phyloP scores from a whole-genome alignment of 192 early-diverging fungal genomes.

The Polychytrium aggregatum region DNA sequence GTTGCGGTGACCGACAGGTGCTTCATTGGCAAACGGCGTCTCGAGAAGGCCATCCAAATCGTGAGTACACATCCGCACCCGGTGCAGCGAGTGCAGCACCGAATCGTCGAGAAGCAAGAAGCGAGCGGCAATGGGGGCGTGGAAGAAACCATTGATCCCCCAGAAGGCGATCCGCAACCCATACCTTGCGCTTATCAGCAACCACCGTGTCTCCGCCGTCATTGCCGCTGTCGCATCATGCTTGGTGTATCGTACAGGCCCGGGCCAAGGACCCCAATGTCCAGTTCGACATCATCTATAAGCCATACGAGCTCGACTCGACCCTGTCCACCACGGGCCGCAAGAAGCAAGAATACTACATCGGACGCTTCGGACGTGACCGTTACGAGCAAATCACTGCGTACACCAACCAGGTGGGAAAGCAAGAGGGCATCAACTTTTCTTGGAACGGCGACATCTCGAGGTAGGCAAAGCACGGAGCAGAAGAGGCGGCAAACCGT shows the following conservation, averaged over 20 bases:
- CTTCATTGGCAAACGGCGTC: slow-evolving; percentile 62
- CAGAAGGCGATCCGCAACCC: no score
- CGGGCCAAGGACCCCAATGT: slow-evolving; percentile 37
- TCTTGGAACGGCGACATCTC: slow-evolving; percentile 49
- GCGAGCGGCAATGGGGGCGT: no score
- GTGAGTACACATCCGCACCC: no score
- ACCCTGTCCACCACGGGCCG: slow-evolving; percentile 36
- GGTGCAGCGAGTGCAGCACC: no score
- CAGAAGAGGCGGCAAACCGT: not conserved
- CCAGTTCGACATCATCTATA: slow-evolving; percentile 45
- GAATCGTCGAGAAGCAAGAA: no score
- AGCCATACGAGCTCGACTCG: slow-evolving; percentile 60
- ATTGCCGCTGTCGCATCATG: no score
- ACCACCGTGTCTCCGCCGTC: no score
- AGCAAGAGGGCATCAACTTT: slow-evolving; percentile 56
- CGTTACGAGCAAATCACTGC: slow-evolving; percentile 39
- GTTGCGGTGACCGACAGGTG: no score
- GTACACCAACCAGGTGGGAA: slow-evolving; percentile 40
- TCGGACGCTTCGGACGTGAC: slow-evolving; percentile 52
- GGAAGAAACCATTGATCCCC: no score
- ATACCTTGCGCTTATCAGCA: no score
- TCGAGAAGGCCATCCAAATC: slow-evolving; percentile 44
- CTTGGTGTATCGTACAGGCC: no score
- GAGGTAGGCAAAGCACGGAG: slow-evolving; percentile 10
- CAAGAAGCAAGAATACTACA: slow-evolving; percentile 41